Conservation (phyloP, 257 asterid genomes). For the Cinchona pubescens region DNA sequence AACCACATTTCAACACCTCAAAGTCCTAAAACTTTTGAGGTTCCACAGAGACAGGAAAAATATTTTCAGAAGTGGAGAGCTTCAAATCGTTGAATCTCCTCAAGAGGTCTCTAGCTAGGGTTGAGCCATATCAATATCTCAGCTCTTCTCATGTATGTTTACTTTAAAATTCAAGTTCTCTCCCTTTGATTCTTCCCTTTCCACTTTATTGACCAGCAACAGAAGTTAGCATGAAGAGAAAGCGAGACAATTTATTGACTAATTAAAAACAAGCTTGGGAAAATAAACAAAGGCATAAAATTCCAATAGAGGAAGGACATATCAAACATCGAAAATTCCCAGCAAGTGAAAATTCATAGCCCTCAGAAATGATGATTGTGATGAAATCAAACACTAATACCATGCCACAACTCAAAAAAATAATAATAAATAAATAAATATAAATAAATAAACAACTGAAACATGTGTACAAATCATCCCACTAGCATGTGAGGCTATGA, state of each 20-base stretch:
- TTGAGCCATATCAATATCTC: not conserved
- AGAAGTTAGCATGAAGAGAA: not conserved
- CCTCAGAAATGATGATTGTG: too few relatives aligned
- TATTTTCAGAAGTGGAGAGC: not conserved
- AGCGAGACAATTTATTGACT: not conserved
- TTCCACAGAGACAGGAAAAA: not conserved
- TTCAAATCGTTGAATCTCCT: not conserved
- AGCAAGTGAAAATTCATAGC: not conserved
- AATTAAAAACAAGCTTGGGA: too few relatives aligned
- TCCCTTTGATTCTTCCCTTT: not conserved
- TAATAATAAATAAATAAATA: too few relatives aligned
- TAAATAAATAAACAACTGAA: too few relatives aligned
- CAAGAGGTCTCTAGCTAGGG: not conserved
- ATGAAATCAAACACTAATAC: too few relatives aligned
- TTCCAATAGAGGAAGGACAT: not conserved
- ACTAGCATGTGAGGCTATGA: too few relatives aligned
- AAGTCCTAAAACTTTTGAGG: not conserved
- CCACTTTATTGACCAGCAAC: not conserved
- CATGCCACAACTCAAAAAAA: too few relatives aligned
- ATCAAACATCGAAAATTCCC: not conserved
- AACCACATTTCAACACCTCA: slow-evolving; percentile 18
- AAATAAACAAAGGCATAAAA: too few relatives aligned
- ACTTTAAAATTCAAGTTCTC: not conserved
- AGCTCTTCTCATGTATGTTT: not conserved
- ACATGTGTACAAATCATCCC: too few relatives aligned